A percentile compares a stretch with the other conserved stretches of the same genome.
Evolutionary conservation across 164 flowering plant genomes (phyloP).

Genomic region (Macadamia tetraphylla): DNA sequence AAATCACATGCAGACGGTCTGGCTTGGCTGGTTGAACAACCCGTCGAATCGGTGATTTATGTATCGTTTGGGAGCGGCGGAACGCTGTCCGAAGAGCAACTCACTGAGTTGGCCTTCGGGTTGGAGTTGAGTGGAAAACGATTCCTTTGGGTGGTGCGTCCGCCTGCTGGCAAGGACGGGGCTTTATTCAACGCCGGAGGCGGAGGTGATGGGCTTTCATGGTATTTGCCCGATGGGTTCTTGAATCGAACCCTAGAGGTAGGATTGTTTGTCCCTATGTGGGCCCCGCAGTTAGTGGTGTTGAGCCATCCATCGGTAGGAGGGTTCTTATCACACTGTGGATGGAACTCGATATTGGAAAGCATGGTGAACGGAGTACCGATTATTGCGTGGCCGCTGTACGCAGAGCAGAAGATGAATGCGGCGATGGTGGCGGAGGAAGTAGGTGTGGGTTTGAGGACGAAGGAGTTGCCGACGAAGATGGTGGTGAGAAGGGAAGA

Average conservation of each 20-base stretch:
- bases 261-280: slow-evolving; percentile 10
- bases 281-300: slow-evolving; percentile 21
- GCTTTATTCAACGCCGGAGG: neutral
- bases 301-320: slow-evolving; percentile 13
- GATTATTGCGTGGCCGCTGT: slow-evolving; percentile 23
- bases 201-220: neutral
- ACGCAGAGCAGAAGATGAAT: slow-evolving; percentile 21
- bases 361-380: slow-evolving; percentile 20
- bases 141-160: slow-evolving; percentile 18
- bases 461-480: neutral
- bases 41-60: neutral
- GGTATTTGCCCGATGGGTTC: slow-evolving; percentile 17
- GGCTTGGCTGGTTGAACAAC: slow-evolving; percentile 30
- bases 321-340: slow-evolving; percentile 23
- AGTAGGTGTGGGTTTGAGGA: slow-evolving; percentile 10
- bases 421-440: slow-evolving; percentile 11
- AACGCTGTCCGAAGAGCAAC: slow-evolving; percentile 29
- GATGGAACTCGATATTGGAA: slow-evolving; percentile 23
- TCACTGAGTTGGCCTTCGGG: slow-evolving; percentile 27
- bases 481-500: slow-evolving; percentile 1
- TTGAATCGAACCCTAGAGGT: neutral
- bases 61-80: too few species aligned
- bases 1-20: neutral
- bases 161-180: slow-evolving; percentile 6
- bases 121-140: slow-evolving; percentile 22